Evolutionary conservation across 2,329 filamentous ascomycete species (phyloP).

Genomic region (Calycina marina): DNA sequence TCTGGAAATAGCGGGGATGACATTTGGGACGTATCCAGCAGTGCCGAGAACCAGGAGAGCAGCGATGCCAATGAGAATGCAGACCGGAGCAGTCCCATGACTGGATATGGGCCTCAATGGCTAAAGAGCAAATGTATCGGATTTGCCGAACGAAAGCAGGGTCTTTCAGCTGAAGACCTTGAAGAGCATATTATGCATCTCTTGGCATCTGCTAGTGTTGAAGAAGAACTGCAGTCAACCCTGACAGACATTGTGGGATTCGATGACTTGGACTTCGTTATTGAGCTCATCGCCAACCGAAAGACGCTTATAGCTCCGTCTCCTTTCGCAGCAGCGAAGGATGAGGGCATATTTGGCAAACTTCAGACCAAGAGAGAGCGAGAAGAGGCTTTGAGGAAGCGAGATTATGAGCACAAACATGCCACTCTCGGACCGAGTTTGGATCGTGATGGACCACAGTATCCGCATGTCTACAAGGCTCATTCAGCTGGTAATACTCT

Average conservation of each 20-base stretch:
- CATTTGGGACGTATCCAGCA: slow-evolving; percentile 84
- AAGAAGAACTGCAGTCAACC: slow-evolving; percentile 83
- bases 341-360: slow-evolving; percentile 33
- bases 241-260: slow-evolving; percentile 86
- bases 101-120: slow-evolving; percentile 50
- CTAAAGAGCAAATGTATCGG: slow-evolving; percentile 50
- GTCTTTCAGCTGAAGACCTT: slow-evolving; percentile 54
- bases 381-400: slow-evolving; percentile 59
- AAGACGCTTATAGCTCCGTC: slow-evolving; percentile 44
- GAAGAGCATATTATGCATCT: slow-evolving; percentile 64
- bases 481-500: slow-evolving; percentile 78
- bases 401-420: slow-evolving; percentile 74
- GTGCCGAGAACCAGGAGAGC: slow-evolving; percentile 50
- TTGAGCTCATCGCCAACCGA: slow-evolving; percentile 72
- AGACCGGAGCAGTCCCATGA: slow-evolving; percentile 14
- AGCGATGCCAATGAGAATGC: slow-evolving; percentile 44
- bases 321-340: slow-evolving; percentile 19
- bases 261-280: slow-evolving; percentile 84
- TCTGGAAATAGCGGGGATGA: slow-evolving; percentile 57
- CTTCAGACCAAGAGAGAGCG: slow-evolving; percentile 65
- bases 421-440: slow-evolving; percentile 56
- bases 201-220: slow-evolving; percentile 48
- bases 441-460: slow-evolving; percentile 55
- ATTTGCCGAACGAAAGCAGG: slow-evolving; percentile 51
- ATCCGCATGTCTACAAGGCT: slow-evolving; percentile 84